phyloP scores from a whole-genome alignment of 306 rosid genomes.

The Pterocarpus macrocarpus region DNA sequence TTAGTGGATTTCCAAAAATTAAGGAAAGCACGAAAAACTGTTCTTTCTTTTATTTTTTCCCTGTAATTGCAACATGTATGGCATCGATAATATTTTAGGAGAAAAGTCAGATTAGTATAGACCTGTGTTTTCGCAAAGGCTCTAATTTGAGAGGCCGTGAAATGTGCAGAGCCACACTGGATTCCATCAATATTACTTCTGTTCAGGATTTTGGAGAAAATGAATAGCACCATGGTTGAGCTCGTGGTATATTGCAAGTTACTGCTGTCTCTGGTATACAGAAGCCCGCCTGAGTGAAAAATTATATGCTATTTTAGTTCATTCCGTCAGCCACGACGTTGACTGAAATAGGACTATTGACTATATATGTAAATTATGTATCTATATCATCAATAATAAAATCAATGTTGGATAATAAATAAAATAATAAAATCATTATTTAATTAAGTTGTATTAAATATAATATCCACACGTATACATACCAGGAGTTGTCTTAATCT shows the following conservation, averaged over 20 bases:
- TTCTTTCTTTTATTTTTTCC: too few species aligned
- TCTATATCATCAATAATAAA: too few species aligned
- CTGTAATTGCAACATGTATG: background rate
- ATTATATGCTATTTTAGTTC: background rate
- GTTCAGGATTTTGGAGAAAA: slow-evolving; percentile 64
- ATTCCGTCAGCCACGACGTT: background rate
- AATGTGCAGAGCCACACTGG: slow-evolving; percentile 69
- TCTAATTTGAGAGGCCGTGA: slow-evolving; percentile 65
- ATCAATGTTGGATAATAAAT: too few species aligned
- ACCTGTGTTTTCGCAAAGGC: slow-evolving; percentile 84
- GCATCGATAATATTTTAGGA: background rate
- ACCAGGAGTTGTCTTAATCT: slow-evolving; percentile 77
- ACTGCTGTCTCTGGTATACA: slow-evolving; percentile 70
- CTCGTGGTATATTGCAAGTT: slow-evolving; percentile 80
- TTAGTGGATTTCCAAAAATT: too few species aligned
- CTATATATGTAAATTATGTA: background rate
- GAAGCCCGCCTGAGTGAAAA: slow-evolving; percentile 72
- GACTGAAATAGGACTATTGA: background rate
- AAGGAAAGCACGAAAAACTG: too few species aligned
- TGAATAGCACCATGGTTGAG: slow-evolving; percentile 72
- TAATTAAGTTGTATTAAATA: too few species aligned
- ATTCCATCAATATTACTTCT: slow-evolving; percentile 59
- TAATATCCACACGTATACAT: background rate
- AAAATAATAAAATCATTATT: too few species aligned
- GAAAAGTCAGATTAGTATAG: background rate